Conservation (phyloP, 1,139 yeast genomes). For the Kluyveromyces sp. region DNA sequence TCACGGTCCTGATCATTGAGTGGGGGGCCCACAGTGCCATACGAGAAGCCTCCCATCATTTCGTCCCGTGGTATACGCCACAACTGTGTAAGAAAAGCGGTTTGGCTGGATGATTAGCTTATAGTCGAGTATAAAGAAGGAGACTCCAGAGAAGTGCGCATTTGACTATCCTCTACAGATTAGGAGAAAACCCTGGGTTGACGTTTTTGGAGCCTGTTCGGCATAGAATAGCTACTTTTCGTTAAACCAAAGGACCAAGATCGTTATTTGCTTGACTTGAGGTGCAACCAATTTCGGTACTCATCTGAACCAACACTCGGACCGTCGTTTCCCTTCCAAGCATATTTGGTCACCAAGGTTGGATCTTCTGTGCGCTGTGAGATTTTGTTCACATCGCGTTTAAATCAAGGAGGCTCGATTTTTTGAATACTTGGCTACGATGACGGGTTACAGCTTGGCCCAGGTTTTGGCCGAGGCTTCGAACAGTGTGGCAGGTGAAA, state of each 20-base stretch:
- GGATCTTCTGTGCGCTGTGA: too few relatives aligned
- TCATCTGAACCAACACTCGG: too few relatives aligned
- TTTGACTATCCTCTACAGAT: too few relatives aligned
- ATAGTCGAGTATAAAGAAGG: background rate
- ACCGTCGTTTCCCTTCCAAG: too few relatives aligned
- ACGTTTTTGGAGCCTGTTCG: too few relatives aligned
- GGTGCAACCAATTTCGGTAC: too few relatives aligned
- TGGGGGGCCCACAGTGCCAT: background rate
- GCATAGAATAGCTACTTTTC: too few relatives aligned
- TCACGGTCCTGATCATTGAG: too few relatives aligned
- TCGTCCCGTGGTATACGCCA: conserved; percentile 5
- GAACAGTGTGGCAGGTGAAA: background rate
- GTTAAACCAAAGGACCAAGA: too few relatives aligned
- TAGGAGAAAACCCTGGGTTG: background rate
- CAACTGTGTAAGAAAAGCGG: conserved; percentile 7
- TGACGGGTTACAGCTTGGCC: conserved; percentile 1
- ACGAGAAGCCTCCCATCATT: background rate
- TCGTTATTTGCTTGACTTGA: too few relatives aligned
- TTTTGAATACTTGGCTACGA: background rate
- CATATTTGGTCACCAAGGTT: background rate
- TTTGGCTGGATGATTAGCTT: background rate
- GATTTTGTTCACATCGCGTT: too few relatives aligned
- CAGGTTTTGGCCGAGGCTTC: conserved; percentile 1
- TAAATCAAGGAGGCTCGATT: background rate
- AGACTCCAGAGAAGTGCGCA: background rate